phyloP scores from a whole-genome alignment of 352 stramenopile genomes.

The Lagenidium sp. region DNA sequence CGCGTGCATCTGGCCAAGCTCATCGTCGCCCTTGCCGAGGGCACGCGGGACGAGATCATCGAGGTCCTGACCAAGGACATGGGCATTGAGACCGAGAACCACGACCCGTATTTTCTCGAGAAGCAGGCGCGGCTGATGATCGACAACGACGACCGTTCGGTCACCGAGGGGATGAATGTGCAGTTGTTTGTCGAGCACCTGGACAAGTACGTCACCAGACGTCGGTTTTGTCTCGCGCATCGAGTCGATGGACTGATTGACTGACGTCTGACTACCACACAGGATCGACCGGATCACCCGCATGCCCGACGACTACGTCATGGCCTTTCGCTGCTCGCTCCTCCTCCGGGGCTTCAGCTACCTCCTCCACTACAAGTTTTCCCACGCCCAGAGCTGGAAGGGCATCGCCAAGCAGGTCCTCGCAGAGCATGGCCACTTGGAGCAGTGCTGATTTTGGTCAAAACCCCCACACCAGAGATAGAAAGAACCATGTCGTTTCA shows the following conservation, averaged over 20 bases:
- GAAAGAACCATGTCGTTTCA: not conserved
- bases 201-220: constrained; percentile 45
- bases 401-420: constrained; percentile 53
- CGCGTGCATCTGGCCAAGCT: constrained; percentile 68
- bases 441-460: not conserved
- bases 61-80: constrained; percentile 67
- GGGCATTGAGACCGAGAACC: constrained; percentile 63
- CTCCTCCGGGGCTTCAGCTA: constrained; percentile 82
- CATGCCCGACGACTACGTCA: constrained; percentile 82
- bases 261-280: too few species aligned
- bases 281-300: constrained; percentile 77
- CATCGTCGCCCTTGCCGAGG: constrained; percentile 75
- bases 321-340: constrained; percentile 81
- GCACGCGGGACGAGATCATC: constrained; percentile 67
- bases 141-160: constrained; percentile 71
- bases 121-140: constrained; percentile 81
- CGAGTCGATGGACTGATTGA: too few species aligned
- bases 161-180: constrained; percentile 80
- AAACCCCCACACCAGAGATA: too few species aligned
- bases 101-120: constrained; percentile 76
- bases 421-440: constrained; percentile 20
- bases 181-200: constrained; percentile 83
- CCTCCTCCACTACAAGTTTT: constrained; percentile 80
- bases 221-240: too few species aligned
- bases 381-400: constrained; percentile 76